Base-by-base conservation (phyloP, 2,329 filamentous ascomycete species). In the Fusarium goolgardi region DNA sequence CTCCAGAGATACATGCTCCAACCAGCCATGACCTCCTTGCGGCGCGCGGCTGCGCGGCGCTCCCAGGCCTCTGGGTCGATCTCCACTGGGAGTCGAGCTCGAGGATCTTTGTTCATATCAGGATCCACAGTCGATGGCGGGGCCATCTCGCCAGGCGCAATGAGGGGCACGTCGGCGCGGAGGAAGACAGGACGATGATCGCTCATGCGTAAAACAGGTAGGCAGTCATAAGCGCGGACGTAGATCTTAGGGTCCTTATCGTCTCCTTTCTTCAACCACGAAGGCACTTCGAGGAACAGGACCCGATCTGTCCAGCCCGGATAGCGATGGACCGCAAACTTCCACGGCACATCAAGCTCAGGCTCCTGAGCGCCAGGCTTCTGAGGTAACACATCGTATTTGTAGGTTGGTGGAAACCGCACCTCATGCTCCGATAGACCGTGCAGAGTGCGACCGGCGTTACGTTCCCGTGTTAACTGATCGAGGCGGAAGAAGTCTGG, bases 251-350 rank as follows among this genome's bases (percentile, higher is more conserved):
- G 71, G 6, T 66, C 55, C 46, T 59, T 20, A 55, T 56, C 41
- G 20, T 50, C 39, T 35, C 59, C 59, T 32, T 68, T 76, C 73
- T 78, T 78, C 39, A 83, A 75, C 84, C 86, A 89, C 23, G 78
- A 77, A 21, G 86, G 88, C 23, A 85, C 80, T 52, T 91, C 87
- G 5, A 95, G 82, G 78, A 89, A 98, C 21, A 98, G 82, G 21
- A 98, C 90, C 5, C 96, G 88, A 78, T 98, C 96, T 73, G 94
- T 97, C 96, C 95, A 98, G 74, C 90, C 90, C 2, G 96, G 94
- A 85, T 92, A 96, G 45, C 96, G 89, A 76, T 96, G 92, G 59
- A 84, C 82, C 10, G 94, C 92, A 86, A 94, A 74, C 32, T 56
- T 58, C 69, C 71, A 73, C n/a, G 72, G 72, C 29, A 74, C 72